Percentiles rank a stretch among this genome's conserved stretches.
Evolutionary conservation across 768 basidiomycete species (phyloP).

Genomic region (Lenzites betulinus): DNA sequence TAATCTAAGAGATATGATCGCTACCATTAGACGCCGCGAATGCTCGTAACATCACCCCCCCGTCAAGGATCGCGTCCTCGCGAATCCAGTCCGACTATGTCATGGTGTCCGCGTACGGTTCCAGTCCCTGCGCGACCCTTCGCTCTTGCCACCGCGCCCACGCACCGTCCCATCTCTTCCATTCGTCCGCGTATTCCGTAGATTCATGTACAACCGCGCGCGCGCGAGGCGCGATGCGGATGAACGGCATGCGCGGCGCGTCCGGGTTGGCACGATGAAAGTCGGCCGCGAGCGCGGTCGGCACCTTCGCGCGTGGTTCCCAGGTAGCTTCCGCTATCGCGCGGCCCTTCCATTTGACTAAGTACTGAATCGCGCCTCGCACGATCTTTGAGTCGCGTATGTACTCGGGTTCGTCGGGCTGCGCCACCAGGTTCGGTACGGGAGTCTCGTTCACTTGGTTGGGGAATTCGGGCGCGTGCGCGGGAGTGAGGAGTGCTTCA

Average conservation of each 20-base stretch:
- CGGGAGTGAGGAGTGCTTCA: conserved; percentile 16
- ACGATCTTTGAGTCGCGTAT: conserved; percentile 23
- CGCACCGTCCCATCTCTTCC: neutral
- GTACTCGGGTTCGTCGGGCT: conserved; percentile 21
- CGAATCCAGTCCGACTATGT: too few relatives aligned
- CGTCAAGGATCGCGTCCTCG: neutral
- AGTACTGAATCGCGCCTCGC: conserved; percentile 24
- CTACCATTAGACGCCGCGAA: too few relatives aligned
- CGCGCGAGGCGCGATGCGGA: neutral
- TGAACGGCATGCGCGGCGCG: conserved; percentile 7
- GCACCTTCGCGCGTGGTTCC: conserved; percentile 20
- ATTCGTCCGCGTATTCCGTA: neutral
- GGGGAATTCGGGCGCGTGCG: conserved; percentile 12
- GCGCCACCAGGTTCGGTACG: conserved; percentile 16
- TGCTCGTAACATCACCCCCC: neutral
- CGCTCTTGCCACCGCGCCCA: neutral
- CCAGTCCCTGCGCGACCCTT: neutral
- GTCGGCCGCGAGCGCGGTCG: neutral
- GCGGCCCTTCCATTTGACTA: conserved; percentile 34
- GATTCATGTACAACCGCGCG: neutral
- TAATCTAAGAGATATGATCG: too few relatives aligned
- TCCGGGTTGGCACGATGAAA: conserved; percentile 18
- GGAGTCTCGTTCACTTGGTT: conserved; percentile 18
- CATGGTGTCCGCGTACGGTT: too few relatives aligned
- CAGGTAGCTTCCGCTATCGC: conserved; percentile 20